Evolutionary conservation across 2,329 filamentous ascomycete species (phyloP).

Genomic region (Hirsutella rhossiliensis): DNA sequence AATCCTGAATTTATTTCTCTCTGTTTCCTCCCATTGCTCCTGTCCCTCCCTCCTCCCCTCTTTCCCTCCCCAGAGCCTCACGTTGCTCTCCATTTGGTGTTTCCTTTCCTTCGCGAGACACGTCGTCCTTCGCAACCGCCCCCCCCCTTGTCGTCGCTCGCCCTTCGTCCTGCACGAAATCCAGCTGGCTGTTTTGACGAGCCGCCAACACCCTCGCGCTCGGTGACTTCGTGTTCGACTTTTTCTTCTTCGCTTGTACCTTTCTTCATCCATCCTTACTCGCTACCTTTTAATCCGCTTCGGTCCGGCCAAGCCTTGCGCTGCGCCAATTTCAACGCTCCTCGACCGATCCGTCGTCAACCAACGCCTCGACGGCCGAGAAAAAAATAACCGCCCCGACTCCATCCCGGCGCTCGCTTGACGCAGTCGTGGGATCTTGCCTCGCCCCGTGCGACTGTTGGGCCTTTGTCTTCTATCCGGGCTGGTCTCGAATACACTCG

Average conservation of each 20-base stretch:
- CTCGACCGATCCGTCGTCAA: slow-evolving; percentile 15
- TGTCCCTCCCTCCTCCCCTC: slow-evolving; percentile 6
- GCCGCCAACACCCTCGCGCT: slow-evolving; percentile 1
- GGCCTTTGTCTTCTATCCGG: slow-evolving; percentile 21
- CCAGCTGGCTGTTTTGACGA: slow-evolving; percentile 10
- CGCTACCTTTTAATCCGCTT: slow-evolving; percentile 8
- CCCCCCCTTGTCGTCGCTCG: slow-evolving; percentile 8
- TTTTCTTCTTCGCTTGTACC: slow-evolving; percentile 7
- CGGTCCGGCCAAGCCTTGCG: slow-evolving; percentile 9
- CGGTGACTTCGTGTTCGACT: slow-evolving; percentile 9
- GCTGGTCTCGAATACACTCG: slow-evolving; percentile 35
- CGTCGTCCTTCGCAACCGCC: slow-evolving; percentile 10
- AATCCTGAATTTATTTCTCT: slow-evolving; percentile 18
- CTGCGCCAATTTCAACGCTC: slow-evolving; percentile 9
- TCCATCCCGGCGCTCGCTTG: slow-evolving; percentile 29
- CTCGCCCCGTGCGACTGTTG: slow-evolving; percentile 12
- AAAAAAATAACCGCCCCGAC: slow-evolving; percentile 16
- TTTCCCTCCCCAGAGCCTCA: slow-evolving; percentile 5
- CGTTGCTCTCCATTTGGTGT: neutral
- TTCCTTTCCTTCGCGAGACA: slow-evolving; percentile 9
- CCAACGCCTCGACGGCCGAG: slow-evolving; percentile 30
- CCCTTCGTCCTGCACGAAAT: slow-evolving; percentile 4
- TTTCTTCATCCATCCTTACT: neutral
- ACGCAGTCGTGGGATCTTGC: slow-evolving; percentile 27
- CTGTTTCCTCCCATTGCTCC: slow-evolving; percentile 7